Evolutionary conservation across 192 early-diverging fungal species (phyloP).

Genomic region (Rhizophagus clarus): DNA sequence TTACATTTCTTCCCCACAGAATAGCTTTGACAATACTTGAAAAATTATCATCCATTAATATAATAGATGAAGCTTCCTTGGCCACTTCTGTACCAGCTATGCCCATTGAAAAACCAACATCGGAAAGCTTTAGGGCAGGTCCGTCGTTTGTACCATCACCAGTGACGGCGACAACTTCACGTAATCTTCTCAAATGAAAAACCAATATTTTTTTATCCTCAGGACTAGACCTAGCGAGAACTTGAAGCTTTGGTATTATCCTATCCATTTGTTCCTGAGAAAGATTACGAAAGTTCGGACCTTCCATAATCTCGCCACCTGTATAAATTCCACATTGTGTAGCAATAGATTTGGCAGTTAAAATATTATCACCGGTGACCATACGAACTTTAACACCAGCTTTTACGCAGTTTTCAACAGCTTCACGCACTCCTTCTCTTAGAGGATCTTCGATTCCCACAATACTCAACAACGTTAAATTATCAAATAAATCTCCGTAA

Average conservation of each 20-base stretch:
- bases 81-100: slow-evolving; percentile 99
- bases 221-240: slow-evolving; percentile 92
- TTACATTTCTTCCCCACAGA: slow-evolving; percentile 96
- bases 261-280: slow-evolving; percentile 84
- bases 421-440: slow-evolving; percentile 90
- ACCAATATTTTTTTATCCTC: slow-evolving; percentile 97
- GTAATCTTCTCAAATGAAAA: slow-evolving; percentile 79
- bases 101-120: slow-evolving; percentile 99
- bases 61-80: slow-evolving; percentile 98
- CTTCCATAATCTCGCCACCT: slow-evolving; percentile 93
- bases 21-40: slow-evolving; percentile 95
- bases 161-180: slow-evolving; percentile 97
- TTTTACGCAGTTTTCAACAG: slow-evolving; percentile 82
- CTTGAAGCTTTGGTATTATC: slow-evolving; percentile 91
- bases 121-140: slow-evolving; percentile 89
- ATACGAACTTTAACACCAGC: slow-evolving; percentile 97
- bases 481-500: slow-evolving; percentile 54
- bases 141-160: slow-evolving; percentile 99
- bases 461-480: slow-evolving; percentile 78
- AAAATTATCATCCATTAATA: slow-evolving; percentile 99
- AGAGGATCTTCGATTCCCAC: slow-evolving; percentile 98
- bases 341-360: slow-evolving; percentile 94
- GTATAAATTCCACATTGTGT: slow-evolving; percentile 91
- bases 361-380: slow-evolving; percentile 97
- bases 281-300: slow-evolving; percentile 88